Conservation (phyloP, 108 stramenopile genomes). For the Conticribra guillardii region DNA sequence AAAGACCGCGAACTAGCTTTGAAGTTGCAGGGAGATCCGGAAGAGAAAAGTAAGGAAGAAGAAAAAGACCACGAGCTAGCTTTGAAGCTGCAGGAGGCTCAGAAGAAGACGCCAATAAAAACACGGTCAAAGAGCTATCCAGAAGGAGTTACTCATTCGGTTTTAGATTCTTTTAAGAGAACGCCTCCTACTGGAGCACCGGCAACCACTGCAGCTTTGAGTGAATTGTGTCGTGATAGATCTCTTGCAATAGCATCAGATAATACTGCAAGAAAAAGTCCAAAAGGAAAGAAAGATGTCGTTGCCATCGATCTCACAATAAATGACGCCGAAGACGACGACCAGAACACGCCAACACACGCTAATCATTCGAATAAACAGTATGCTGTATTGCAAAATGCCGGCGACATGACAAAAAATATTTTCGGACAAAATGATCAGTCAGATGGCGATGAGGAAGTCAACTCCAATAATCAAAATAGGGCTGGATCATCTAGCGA, state of each 20-base stretch:
- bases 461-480: too few relatives aligned
- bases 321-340: too few relatives aligned
- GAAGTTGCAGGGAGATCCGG: conserved; percentile 13
- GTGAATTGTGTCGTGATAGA: background rate
- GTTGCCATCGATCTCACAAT: too few relatives aligned
- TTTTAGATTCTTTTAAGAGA: background rate
- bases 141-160: background rate
- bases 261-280: too few relatives aligned
- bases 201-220: background rate
- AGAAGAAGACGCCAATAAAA: background rate
- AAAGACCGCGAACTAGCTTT: conserved; percentile 31
- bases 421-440: too few relatives aligned
- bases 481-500: too few relatives aligned
- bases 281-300: too few relatives aligned
- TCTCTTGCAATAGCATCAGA: background rate
- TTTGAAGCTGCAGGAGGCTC: background rate
- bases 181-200: background rate
- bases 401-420: too few relatives aligned
- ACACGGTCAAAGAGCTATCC: background rate
- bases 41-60: background rate
- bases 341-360: too few relatives aligned
- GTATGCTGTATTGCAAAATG: too few relatives aligned
- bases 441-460: too few relatives aligned
- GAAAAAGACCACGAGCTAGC: background rate
- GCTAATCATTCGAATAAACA: too few relatives aligned